Base-by-base conservation (phyloP, 805 yeast species). In the Saccharomycopsis schoenii region DNA sequence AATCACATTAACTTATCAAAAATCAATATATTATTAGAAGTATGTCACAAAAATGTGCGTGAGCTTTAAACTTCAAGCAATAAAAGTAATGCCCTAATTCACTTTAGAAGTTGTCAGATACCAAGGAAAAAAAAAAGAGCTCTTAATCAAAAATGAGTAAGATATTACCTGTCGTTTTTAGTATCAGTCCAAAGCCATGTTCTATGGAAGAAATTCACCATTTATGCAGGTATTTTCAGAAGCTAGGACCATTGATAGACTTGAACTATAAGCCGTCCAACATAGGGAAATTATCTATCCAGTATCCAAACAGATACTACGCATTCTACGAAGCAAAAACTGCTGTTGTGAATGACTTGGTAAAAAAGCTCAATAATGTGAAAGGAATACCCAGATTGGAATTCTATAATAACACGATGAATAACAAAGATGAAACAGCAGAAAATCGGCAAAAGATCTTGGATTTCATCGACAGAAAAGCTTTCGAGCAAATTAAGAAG, bases 371-470 rank as follows among this genome's bases (percentile, higher is more conserved):
- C 10, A 11, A n/a, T 2, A 29, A 40, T 21, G 25, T 58, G 14
- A 56, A 34, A n/a, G 61, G 57, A 39, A 42, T 54, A 21, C 54
- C 61, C 29, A 39, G 61, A 39, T 37, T 39, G 24, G 36, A 15
- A 29, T 25, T 14, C 21, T 39, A 56, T 40, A 29, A 24, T 5
- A 4, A 56, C 24, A 3, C 19, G 14, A 24, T 24, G n/a, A 14
- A 21, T 12, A 24, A 47, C 34, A 47, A 47, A 47, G 52, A 10
- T 14, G 52, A 47, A 15, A 9, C 34, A 9, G 29, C 34, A 21
- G 34, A 47, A 24, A 34, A 47, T 10, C 14, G 15, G 19, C 52
- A 47, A 24, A 24, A 47, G 52, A 21, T 21, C 9, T 21, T 24
- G 2, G 52, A 47, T 21, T 21, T 47, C 4, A 47, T 47, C 1